Percentiles rank a stretch among this genome's conserved stretches.
Conservation (phyloP, 805 yeast species). For the Sugiyamaella boreocaroliniensis region DNA sequence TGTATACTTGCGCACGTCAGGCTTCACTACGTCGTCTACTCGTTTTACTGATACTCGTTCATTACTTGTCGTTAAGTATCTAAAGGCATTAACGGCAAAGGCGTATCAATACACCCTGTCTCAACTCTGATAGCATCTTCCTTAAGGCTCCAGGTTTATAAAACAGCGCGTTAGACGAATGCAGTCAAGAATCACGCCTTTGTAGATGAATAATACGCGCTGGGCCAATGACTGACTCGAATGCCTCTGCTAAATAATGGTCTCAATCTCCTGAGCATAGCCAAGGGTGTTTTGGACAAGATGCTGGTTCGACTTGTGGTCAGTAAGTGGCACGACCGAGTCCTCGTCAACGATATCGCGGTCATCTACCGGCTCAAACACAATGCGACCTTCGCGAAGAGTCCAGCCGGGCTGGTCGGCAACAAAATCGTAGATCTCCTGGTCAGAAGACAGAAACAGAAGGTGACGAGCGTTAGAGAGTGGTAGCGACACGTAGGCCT, state of each 20-base stretch:
- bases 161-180: no score
- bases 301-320: constrained; percentile 28
- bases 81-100: no score
- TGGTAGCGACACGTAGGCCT: constrained; percentile 70
- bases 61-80: no score
- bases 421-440: constrained; percentile 48
- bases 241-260: constrained; percentile 52
- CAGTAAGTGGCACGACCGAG: constrained; percentile 6
- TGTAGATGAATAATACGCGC: no score
- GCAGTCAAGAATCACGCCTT: no score
- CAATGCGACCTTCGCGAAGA: constrained; percentile 39
- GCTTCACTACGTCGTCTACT: no score
- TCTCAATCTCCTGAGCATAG: constrained; percentile 88
- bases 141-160: no score
- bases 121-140: no score
- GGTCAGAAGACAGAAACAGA: constrained; percentile 59
- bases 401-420: constrained; percentile 50
- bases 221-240: no score
- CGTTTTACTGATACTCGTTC: no score
- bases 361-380: constrained; percentile 36
- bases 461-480: constrained; percentile 74
- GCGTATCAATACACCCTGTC: no score
- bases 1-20: no score
- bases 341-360: constrained; percentile 23
- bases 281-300: constrained; percentile 67